A percentile compares a stretch with the other conserved stretches of the same genome.
Conservation (phyloP, 2,329 filamentous ascomycete genomes). For the Colletotrichum euphorbiae region DNA sequence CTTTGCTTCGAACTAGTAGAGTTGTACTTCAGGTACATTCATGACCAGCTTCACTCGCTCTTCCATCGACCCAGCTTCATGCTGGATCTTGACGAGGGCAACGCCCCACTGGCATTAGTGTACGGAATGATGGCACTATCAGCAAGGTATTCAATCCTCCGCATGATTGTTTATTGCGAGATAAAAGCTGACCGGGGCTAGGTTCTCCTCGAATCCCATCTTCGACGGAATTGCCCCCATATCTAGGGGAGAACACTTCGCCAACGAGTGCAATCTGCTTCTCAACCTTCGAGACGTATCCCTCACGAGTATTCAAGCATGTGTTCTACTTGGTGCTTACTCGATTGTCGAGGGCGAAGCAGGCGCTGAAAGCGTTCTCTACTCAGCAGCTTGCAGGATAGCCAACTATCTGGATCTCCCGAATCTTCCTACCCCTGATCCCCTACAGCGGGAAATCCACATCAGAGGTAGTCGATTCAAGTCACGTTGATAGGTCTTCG, state of each 20-base stretch:
- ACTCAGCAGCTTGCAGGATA: conserved; percentile 51
- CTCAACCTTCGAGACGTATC: conserved; percentile 51
- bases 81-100: conserved; percentile 42
- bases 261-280: conserved; percentile 43
- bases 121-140: conserved; percentile 45
- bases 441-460: conserved; percentile 51
- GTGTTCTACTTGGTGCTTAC: conserved; percentile 50
- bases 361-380: conserved; percentile 52
- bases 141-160: conserved; percentile 32
- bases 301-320: conserved; percentile 52
- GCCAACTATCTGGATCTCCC: conserved; percentile 52
- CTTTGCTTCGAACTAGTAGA: conserved; percentile 45
- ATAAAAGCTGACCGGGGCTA: background rate
- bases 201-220: conserved; percentile 42
- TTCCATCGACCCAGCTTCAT: conserved; percentile 47
- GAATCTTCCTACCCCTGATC: conserved; percentile 44
- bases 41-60: conserved; percentile 49
- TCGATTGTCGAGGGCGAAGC: conserved; percentile 51
- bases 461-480: conserved; percentile 43
- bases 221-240: conserved; percentile 42
- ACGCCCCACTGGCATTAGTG: conserved; percentile 41
- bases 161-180: background rate
- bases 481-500: fast-evolving
- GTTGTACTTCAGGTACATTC: conserved; percentile 49
- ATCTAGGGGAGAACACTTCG: conserved; percentile 43